Evolutionary conservation across 2,329 filamentous ascomycete species (phyloP), one percentile per base, ranked within the genome.

Genomic region (Hypoxylon sp.): DNA sequence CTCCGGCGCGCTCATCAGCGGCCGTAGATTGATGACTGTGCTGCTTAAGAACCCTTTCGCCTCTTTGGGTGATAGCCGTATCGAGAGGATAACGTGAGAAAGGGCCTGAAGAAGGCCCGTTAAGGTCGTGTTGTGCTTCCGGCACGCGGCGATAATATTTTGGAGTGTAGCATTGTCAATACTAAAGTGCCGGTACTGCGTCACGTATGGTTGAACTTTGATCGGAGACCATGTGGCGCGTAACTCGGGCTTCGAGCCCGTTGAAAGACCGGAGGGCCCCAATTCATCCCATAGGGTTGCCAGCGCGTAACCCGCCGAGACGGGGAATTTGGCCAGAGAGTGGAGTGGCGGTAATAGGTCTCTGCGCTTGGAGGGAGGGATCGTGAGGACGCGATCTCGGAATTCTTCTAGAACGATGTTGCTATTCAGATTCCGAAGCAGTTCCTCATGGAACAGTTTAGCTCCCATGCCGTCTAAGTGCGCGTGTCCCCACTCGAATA

Each of bases 51-150:
- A 74, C 2, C 52, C 74, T 2, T 50, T 33, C 8, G 67, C 69
- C 10, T 62, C 46, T n/a, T 26, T 17, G 17, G 51, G 6, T 2
- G 68, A 31, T 1, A 72, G 31, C 17, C 65, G 51, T 5, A 44
- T 50, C 1, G 71, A 63, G 14, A 73, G 62, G 37, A 63, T 64
- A 11, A 63, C 51, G 1, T 70, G 50, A 1, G 51, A 24, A 13
- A 75, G 54, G 1, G 53, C 68, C 9, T 74, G 63, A 0, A 73
- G 2, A 0, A 76, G 66, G 5, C 73, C 73, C 1, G 74, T 73
- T 0, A 76, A 19, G 0, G 74, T 76, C 6, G 74, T 74, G 0
- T 58, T 39, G 10, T 74, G 61, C 5, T 33, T 9, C 6, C 68
- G 65, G 39, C 73, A 76, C 3, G 50, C 58, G 0, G 29, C n/a